A percentile compares a stretch with the other conserved stretches of the same genome.
Conservation (phyloP, 2,329 filamentous ascomycete species). For the Colletotrichum chlorophyti region DNA sequence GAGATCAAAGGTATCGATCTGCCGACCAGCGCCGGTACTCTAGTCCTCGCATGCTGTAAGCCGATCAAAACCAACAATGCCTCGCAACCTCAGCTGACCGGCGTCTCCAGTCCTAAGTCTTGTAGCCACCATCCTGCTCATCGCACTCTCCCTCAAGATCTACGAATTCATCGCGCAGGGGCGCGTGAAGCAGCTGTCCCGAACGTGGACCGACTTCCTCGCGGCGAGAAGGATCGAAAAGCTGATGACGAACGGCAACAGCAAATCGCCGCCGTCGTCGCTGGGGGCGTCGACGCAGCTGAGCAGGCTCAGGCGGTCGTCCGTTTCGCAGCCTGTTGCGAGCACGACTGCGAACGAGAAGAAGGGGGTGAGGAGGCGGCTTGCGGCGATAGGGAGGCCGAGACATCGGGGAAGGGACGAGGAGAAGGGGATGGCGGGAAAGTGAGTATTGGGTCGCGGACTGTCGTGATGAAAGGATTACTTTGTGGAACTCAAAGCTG, state of each 20-base stretch:
- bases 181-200: not conserved
- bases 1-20: slow-evolving; percentile 6
- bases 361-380: slow-evolving; percentile 5
- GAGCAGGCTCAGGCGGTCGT: slow-evolving; percentile 12
- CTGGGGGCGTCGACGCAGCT: slow-evolving; percentile 14
- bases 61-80: not conserved
- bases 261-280: slow-evolving; percentile 8
- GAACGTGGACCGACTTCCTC: not conserved
- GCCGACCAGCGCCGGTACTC: slow-evolving; percentile 6
- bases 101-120: slow-evolving; percentile 18
- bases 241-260: not conserved
- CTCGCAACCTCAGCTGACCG: not conserved
- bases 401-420: not conserved
- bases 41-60: slow-evolving; percentile 22
- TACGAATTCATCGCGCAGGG: slow-evolving; percentile 25
- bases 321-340: slow-evolving; percentile 3
- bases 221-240: not conserved
- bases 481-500: too few relatives aligned
- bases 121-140: slow-evolving; percentile 20
- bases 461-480: too few relatives aligned
- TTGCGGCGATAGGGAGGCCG: slow-evolving; percentile 1
- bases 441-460: too few relatives aligned
- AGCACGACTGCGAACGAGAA: slow-evolving; percentile 1
- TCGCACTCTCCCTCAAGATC: slow-evolving; percentile 22
- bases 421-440: slow-evolving; percentile 8